Evolutionary conservation across 768 basidiomycete species (phyloP).

Genomic region (Mycena galericulata): DNA sequence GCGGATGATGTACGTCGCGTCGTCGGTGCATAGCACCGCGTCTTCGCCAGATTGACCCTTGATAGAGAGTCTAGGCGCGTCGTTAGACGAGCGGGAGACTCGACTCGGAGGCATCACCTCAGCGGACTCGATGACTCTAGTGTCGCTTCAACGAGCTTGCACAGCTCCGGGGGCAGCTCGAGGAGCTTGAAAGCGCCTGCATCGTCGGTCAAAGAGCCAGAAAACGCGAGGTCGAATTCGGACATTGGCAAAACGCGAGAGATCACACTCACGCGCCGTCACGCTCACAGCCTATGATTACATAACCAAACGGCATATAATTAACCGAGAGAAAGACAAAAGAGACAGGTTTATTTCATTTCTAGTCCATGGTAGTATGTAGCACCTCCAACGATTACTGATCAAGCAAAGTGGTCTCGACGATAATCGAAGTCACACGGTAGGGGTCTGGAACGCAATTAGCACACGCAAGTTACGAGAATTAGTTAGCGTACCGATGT

Average conservation of each 20-base stretch:
- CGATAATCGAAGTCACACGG: slow-evolving; percentile 89
- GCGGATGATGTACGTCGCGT: slow-evolving; percentile 85
- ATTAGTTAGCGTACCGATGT: slow-evolving; percentile 78
- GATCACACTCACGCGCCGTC: slow-evolving; percentile 6
- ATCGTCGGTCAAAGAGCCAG: slow-evolving; percentile 59
- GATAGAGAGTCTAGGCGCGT: slow-evolving; percentile 69
- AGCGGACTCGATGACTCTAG: slow-evolving; percentile 45
- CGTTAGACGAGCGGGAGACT: slow-evolving; percentile 20
- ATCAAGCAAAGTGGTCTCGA: slow-evolving; percentile 87
- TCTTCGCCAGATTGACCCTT: slow-evolving; percentile 87
- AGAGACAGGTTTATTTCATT: slow-evolving; percentile 10
- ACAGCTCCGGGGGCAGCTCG: slow-evolving; percentile 80
- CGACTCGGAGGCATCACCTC: slow-evolving; percentile 40
- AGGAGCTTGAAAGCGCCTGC: slow-evolving; percentile 73
- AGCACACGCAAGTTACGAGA: slow-evolving; percentile 1
- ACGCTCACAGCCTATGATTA: neutral
- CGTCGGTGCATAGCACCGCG: slow-evolving; percentile 88
- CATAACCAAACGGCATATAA: neutral
- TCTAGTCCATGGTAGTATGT: neutral
- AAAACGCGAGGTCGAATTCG: slow-evolving; percentile 65
- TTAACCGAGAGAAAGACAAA: neutral
- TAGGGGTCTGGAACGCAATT: slow-evolving; percentile 79
- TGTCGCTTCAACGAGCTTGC: slow-evolving; percentile 68
- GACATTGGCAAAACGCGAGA: slow-evolving; percentile 47
- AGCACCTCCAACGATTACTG: slow-evolving; percentile 50